Percentiles rank a stretch among this genome's conserved stretches.
phyloP scores from a whole-genome alignment of 495 filamentous ascomycete genomes.

The Pyrenopolyporus hunteri region DNA sequence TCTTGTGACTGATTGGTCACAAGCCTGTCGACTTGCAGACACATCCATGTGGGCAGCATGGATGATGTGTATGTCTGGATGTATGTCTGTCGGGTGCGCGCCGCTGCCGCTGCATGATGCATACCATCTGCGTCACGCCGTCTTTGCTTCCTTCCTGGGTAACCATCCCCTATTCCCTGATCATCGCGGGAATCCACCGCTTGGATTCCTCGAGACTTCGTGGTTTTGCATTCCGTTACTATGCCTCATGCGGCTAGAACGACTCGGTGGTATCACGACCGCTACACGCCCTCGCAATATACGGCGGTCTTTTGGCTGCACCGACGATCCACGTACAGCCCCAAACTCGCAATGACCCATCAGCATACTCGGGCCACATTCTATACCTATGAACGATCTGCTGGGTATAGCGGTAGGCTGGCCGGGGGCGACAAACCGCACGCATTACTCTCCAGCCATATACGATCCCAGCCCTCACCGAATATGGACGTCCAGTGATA shows the following conservation, averaged over 20 bases:
- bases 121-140: slow-evolving; percentile 42
- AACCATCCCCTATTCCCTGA: slow-evolving; percentile 9
- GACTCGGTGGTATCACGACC: slow-evolving; percentile 17
- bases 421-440: no score
- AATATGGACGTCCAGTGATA: slow-evolving; percentile 13
- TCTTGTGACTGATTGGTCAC: slow-evolving; percentile 35
- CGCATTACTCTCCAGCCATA: slow-evolving; percentile 12
- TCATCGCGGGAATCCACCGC: slow-evolving; percentile 13
- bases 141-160: slow-evolving; percentile 17
- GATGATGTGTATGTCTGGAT: slow-evolving; percentile 22
- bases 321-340: slow-evolving; percentile 19
- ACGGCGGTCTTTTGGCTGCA: background rate
- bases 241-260: background rate
- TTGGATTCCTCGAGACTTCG: slow-evolving; percentile 6
- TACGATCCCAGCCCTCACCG: slow-evolving; percentile 30
- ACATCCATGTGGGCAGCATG: slow-evolving; percentile 37
- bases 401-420: no score
- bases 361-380: slow-evolving; percentile 16
- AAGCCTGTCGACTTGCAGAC: slow-evolving; percentile 24
- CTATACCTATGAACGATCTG: no score
- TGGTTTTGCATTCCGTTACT: background rate
- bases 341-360: slow-evolving; percentile 17
- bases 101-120: slow-evolving; percentile 45
- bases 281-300: background rate
- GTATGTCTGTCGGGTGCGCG: slow-evolving; percentile 38